These are phyloP conservation scores for Suillus lakei DNA, from an alignment of 768 basidiomycete species.

Conservation along the genomic window DNA sequence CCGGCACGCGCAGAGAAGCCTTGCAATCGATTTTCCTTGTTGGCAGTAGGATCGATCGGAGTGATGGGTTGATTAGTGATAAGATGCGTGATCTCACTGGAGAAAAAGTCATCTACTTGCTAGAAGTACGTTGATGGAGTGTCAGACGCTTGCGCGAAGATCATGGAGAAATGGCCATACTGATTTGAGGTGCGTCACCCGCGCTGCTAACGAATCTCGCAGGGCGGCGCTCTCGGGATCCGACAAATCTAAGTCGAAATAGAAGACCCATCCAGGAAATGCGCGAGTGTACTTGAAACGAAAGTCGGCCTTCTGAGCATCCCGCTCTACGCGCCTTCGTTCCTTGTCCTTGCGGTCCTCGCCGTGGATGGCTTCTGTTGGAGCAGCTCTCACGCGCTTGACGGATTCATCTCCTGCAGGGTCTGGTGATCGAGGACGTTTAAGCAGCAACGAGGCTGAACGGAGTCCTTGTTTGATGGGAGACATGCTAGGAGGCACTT, in stretches of 20 bases:
- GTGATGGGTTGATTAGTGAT: slow-evolving; percentile 65
- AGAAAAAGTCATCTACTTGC: slow-evolving; percentile 90
- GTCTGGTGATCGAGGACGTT: slow-evolving; percentile 59
- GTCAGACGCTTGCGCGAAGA: slow-evolving; percentile 7
- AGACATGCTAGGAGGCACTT: slow-evolving; percentile 37
- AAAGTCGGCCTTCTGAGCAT: slow-evolving; percentile 71
- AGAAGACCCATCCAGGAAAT: slow-evolving; percentile 85
- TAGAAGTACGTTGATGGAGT: slow-evolving; percentile 36
- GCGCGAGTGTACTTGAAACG: slow-evolving; percentile 82
- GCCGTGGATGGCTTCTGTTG: slow-evolving; percentile 33
- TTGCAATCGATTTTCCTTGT: slow-evolving; percentile 69
- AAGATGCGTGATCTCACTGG: slow-evolving; percentile 84
- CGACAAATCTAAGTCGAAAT: slow-evolving; percentile 72
- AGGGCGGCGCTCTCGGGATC: slow-evolving; percentile 40
- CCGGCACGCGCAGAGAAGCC: slow-evolving; percentile 26
- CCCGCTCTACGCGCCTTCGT: slow-evolving; percentile 53
- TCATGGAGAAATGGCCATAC: slow-evolving; percentile 53
- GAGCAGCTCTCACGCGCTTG: slow-evolving; percentile 51
- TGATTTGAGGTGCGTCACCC: slow-evolving; percentile 72
- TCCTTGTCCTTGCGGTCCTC: slow-evolving; percentile 50
- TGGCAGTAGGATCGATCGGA: slow-evolving; percentile 39
- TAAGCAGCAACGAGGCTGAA: slow-evolving; percentile 39
- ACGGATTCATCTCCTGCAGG: slow-evolving; percentile 38
- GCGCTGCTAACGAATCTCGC: slow-evolving; percentile 50
- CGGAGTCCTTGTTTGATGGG: slow-evolving; percentile 38